phyloP scores from a whole-genome alignment of 371 early-diverging fungal species.

The Syncephalastrum sp. region DNA sequence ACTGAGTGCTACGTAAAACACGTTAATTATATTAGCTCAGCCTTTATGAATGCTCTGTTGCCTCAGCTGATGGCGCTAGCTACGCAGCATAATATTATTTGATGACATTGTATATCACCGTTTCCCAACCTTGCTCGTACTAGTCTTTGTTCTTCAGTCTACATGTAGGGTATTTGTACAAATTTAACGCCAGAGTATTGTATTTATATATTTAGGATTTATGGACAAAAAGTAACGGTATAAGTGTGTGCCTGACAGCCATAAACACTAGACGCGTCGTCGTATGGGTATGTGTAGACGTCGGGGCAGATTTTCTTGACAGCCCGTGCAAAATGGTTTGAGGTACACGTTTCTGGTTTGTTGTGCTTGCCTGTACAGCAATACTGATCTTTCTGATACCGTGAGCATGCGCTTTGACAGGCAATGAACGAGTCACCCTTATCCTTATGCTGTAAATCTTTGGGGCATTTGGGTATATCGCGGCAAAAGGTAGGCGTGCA shows the following conservation, averaged over 20 bases:
- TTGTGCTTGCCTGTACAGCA: conserved; percentile 30
- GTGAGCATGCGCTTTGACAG: conserved; percentile 37
- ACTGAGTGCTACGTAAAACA: too few species aligned
- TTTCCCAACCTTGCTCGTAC: too few species aligned
- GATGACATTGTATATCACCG: too few species aligned
- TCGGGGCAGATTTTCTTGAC: conserved; percentile 35
- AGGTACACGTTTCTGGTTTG: conserved; percentile 22
- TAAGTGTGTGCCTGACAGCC: conserved; percentile 16
- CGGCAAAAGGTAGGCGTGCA: conserved; percentile 28
- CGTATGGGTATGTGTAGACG: conserved; percentile 31
- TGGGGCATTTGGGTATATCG: conserved; percentile 14
- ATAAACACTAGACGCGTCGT: conserved; percentile 15
- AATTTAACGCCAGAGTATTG: too few species aligned
- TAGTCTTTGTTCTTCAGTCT: too few species aligned
- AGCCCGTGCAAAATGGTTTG: conserved; percentile 14
- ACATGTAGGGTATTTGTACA: too few species aligned
- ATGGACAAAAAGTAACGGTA: conserved; percentile 19
- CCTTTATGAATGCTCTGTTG: too few species aligned
- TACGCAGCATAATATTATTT: too few species aligned
- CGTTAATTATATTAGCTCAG: too few species aligned
- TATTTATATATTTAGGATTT: background rate
- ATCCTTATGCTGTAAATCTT: conserved; percentile 17
- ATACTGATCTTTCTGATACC: conserved; percentile 19
- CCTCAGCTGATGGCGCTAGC: too few species aligned
- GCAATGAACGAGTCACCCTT: conserved; percentile 21